A percentile compares a stretch with the other conserved stretches of the same genome.
These are phyloP conservation scores for Talaromyces sp. DNA, from an alignment of 2,329 filamentous ascomycete genomes.

Conservation along the genomic window DNA sequence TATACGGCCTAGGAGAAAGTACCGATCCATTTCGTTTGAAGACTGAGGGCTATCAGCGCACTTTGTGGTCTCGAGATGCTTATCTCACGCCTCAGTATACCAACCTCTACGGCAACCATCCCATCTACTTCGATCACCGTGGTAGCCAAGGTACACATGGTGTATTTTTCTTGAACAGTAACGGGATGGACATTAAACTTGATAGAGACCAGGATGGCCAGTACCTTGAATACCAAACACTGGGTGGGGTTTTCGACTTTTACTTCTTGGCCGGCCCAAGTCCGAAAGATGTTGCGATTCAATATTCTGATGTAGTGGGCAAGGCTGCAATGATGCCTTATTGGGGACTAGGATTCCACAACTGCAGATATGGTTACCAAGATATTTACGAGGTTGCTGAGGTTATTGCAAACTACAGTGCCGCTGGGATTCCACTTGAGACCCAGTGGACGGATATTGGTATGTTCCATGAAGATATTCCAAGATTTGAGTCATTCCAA, in stretches of 20 bases:
- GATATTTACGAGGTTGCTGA: conserved; percentile 49
- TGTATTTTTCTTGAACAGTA: conserved; percentile 70
- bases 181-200: conserved; percentile 76
- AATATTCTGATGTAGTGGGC: conserved; percentile 62
- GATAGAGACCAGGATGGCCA: conserved; percentile 63
- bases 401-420: conserved; percentile 47
- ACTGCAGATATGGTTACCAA: conserved; percentile 66
- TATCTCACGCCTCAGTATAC: conserved; percentile 60
- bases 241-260: conserved; percentile 75
- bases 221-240: conserved; percentile 75
- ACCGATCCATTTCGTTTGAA: conserved; percentile 69
- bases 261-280: conserved; percentile 64
- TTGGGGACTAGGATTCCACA: conserved; percentile 64
- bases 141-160: conserved; percentile 57
- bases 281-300: conserved; percentile 60
- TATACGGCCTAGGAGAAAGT: conserved; percentile 80
- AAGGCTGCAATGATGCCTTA: conserved; percentile 65
- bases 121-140: conserved; percentile 74
- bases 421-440: conserved; percentile 45
- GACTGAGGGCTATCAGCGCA: conserved; percentile 68
- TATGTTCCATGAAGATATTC: neutral
- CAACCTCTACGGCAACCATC: conserved; percentile 73
- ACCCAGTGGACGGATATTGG: conserved; percentile 51
- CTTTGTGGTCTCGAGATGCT: conserved; percentile 68
- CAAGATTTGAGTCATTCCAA: no score